Percentiles rank a stretch among this genome's conserved stretches.
Conservation (phyloP, 2,329 filamentous ascomycete genomes). For the Malbranchea zuffiana region DNA sequence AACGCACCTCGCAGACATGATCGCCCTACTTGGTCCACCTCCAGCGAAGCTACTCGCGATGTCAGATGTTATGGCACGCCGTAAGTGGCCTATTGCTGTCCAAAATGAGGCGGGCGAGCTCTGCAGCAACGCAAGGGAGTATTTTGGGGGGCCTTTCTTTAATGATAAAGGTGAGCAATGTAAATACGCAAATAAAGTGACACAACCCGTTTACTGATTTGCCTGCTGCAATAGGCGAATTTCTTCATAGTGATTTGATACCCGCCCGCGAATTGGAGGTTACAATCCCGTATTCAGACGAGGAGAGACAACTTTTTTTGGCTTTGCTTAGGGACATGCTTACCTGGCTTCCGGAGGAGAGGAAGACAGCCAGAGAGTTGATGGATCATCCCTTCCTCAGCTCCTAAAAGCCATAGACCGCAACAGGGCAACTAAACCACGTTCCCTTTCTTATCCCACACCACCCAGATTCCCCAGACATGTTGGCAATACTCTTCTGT, state of each 20-base stretch:
- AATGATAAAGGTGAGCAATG: conserved; percentile 23
- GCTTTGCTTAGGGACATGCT: conserved; percentile 28
- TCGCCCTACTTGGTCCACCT: conserved; percentile 32
- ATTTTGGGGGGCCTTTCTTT: conserved; percentile 30
- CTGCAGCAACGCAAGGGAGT: conserved; percentile 27
- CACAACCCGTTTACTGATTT: background rate
- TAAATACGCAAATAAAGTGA: conserved; percentile 6
- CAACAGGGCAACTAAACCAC: too few relatives aligned
- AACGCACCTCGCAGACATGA: conserved; percentile 35
- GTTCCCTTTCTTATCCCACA: too few relatives aligned
- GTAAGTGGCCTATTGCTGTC: conserved; percentile 23
- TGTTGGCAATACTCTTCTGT: too few relatives aligned
- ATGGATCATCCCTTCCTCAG: conserved; percentile 28
- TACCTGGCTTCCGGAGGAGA: conserved; percentile 26
- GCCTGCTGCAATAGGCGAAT: conserved; percentile 18
- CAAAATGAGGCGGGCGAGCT: conserved; percentile 21
- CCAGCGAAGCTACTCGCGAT: conserved; percentile 9
- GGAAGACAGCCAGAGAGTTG: conserved; percentile 28
- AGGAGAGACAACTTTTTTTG: conserved; percentile 24
- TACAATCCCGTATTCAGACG: conserved; percentile 19
- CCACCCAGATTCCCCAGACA: too few relatives aligned
- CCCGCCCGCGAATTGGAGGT: conserved; percentile 18
- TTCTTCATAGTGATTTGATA: conserved; percentile 18
- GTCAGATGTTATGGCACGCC: conserved; percentile 24
- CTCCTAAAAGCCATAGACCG: too few relatives aligned